Conservation (phyloP, 176 grass and related monocot genomes). For the Chloris gayana region DNA sequence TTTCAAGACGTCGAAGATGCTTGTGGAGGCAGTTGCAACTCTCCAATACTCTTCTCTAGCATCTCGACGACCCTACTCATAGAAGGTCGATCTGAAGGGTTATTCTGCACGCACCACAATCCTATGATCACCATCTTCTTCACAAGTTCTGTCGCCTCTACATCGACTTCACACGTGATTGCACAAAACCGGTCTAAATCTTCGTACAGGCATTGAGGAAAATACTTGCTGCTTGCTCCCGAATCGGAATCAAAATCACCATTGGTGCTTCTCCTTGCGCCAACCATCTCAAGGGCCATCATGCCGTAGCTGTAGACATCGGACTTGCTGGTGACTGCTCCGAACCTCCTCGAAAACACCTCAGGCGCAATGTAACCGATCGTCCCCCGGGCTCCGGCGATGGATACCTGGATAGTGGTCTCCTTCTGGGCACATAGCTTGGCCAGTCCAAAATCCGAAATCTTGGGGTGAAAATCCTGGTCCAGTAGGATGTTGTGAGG, state of each 20-base stretch:
- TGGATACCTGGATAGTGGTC: constrained; percentile 4
- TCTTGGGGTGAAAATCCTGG: constrained; percentile 20
- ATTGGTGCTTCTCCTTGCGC: background rate
- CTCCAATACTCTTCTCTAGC: too few species aligned
- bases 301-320: constrained; percentile 29
- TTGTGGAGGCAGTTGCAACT: too few species aligned
- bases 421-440: constrained; percentile 19
- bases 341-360: constrained; percentile 8
- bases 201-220: background rate
- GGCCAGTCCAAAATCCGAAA: constrained; percentile 17
- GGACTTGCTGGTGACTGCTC: constrained; percentile 17
- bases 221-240: constrained; percentile 7
- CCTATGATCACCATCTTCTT: too few species aligned
- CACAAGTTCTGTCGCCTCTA: background rate
- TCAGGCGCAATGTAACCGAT: constrained; percentile 41
- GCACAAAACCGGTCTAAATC: background rate
- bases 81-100: too few species aligned
- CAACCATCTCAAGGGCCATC: constrained; percentile 29
- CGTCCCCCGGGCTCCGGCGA: constrained; percentile 10
- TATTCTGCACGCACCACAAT: too few species aligned
- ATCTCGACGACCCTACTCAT: too few species aligned
- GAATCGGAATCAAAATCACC: too few species aligned
- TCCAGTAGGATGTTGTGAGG: constrained; percentile 26
- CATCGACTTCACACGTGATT: background rate
- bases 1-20: too few species aligned